These are phyloP conservation scores for Eleusine indica DNA, from an alignment of 176 grass and related monocot genomes.

Conservation along the genomic window DNA sequence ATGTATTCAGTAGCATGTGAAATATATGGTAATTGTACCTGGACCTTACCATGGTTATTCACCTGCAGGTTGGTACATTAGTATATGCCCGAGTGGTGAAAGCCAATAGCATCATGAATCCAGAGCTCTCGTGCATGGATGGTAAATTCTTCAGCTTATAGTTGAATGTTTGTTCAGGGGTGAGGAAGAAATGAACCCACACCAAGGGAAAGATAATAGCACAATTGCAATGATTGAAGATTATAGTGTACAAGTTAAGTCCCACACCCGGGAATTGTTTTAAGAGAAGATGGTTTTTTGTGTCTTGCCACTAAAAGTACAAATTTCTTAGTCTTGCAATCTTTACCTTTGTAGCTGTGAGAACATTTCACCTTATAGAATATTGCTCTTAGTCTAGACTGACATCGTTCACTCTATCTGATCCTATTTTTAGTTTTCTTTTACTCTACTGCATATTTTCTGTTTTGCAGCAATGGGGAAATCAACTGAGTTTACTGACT, in stretches of 20 bases:
- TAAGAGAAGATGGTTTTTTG: background rate
- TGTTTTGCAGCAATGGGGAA: constrained; percentile 69
- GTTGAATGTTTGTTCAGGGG: background rate
- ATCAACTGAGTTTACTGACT: constrained; percentile 76
- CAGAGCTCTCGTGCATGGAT: constrained; percentile 96
- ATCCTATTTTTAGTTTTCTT: constrained; percentile 6
- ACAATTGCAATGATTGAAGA: background rate
- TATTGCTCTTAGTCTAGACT: background rate
- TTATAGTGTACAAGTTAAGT: background rate
- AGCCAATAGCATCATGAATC: constrained; percentile 90
- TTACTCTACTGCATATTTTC: constrained; percentile 20
- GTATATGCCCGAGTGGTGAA: constrained; percentile 92
- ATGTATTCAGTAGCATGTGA: constrained; percentile 10
- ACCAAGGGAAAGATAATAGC: background rate
- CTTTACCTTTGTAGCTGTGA: background rate
- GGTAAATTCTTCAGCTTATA: constrained; percentile 54
- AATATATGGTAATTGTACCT: constrained; percentile 22
- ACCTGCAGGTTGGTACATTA: constrained; percentile 80
- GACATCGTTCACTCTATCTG: background rate
- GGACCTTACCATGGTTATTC: constrained; percentile 23
- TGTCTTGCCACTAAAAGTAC: background rate
- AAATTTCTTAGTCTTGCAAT: background rate
- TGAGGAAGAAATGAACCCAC: background rate
- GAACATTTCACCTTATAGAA: constrained; percentile 1
- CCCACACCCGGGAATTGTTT: background rate